A percentile compares a stretch with the other conserved stretches of the same genome.
phyloP scores from a whole-genome alignment of 305 asterid species.

The Fraxinus paxiana region DNA sequence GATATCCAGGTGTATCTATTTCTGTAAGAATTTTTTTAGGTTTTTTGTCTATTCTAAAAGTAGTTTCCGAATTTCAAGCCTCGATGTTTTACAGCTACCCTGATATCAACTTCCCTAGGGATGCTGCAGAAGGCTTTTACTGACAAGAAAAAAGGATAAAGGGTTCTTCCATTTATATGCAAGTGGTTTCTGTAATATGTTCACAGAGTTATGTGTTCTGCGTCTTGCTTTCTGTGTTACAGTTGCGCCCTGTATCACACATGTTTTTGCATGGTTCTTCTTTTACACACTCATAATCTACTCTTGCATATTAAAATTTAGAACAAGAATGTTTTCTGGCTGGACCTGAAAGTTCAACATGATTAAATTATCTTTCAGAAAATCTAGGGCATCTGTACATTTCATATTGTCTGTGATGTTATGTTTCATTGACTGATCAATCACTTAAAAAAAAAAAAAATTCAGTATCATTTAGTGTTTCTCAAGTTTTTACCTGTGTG shows the following conservation, averaged over 20 bases:
- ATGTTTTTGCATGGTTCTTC: slow-evolving; percentile 3
- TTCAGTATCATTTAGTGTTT: background rate
- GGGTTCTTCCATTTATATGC: background rate
- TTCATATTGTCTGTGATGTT: background rate
- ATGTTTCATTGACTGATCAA: background rate
- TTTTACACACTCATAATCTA: background rate
- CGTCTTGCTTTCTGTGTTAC: background rate
- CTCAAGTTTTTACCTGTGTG: background rate
- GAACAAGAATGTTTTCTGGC: background rate
- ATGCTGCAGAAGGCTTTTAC: background rate
- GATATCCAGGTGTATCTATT: background rate
- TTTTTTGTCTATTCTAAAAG: background rate
- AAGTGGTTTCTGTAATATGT: background rate
- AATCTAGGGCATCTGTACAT: background rate
- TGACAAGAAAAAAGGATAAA: background rate
- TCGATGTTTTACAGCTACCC: background rate
- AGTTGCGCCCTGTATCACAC: background rate
- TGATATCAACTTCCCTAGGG: background rate
- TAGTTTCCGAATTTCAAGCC: background rate
- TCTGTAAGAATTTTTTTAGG: background rate
- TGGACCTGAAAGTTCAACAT: background rate
- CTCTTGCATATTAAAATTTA: background rate
- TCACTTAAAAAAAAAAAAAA: background rate
- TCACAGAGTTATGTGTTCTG: background rate
- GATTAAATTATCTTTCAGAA: background rate